Base-by-base conservation (phyloP, 306 rosid species). In the Castanea sativa region DNA sequence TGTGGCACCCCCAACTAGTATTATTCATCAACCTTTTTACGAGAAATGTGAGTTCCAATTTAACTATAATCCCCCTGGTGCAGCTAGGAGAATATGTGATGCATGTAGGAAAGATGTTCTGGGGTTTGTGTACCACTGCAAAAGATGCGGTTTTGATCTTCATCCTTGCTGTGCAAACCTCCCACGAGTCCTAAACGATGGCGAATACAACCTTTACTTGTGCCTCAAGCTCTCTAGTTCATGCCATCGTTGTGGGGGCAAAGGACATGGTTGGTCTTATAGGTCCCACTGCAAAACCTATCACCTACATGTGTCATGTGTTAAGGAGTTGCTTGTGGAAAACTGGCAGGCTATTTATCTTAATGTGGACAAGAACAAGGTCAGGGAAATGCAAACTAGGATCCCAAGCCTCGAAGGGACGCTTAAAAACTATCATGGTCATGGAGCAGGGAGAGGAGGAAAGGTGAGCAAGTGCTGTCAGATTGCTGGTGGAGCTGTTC, bases 81-180 rank as follows among this genome's bases (percentile, higher is more conserved):
- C 73, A 35, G 18, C 67, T 10, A 72, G 68, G 78, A 80, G 92
- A 67, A 71, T 52, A n/a, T 88, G 92, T 15, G 89, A 88, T 23
- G 90, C 80, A 0, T 88, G 92, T 69, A 72, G 86, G 71, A 84
- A 78, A 6, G 79, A 84, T 4, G 88, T 86, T 52, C 15, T 64
- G 30, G 92, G 92, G 19, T 85, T 88, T 56, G 90, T 86, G 51
- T 84, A 86, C 83, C 84, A 88, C 73, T 88, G 92, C 88, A 71
- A 75, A 64, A 45, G 82, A 61, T 88, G 90, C 6, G 91, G 69
- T 5, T 88, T 88, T 15, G 91, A 88, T 79, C 85, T 88, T 1
- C 91, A 88, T 78, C 91, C 92, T 45, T 86, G 89, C 69, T 88
- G 89, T 71, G 92, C 90, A 10, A 85, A 81, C 63, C 90, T 88